phyloP scores from a whole-genome alignment of 2,329 filamentous ascomycete genomes.

The Xylaria sp. region DNA sequence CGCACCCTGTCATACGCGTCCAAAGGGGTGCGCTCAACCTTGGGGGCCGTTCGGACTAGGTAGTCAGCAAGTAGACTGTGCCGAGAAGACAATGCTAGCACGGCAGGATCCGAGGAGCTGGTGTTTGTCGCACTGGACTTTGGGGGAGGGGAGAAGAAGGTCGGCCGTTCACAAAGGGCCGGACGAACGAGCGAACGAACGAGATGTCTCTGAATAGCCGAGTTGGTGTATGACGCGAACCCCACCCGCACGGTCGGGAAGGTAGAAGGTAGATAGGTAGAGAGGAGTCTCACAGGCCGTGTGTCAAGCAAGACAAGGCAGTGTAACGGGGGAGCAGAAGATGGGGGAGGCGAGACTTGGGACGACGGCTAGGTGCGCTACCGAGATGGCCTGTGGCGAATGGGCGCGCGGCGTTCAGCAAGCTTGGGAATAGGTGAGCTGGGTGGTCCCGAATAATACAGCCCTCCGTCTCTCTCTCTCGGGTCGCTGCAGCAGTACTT shows the following conservation, averaged over 20 bases:
- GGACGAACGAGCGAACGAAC: slow-evolving; percentile 30
- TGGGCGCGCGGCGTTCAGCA: not conserved
- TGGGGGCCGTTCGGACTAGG: not conserved
- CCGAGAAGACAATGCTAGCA: slow-evolving; percentile 22
- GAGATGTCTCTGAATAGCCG: slow-evolving; percentile 35
- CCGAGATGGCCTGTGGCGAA: not conserved
- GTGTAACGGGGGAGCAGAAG: slow-evolving; percentile 24
- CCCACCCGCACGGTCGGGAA: slow-evolving; percentile 35
- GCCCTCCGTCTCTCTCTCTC: slow-evolving; percentile 1
- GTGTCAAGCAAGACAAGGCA: slow-evolving; percentile 27
- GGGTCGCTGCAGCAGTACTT: slow-evolving; percentile 17
- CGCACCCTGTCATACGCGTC: slow-evolving; percentile 16
- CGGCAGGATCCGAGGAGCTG: slow-evolving; percentile 28
- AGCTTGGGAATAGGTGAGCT: not conserved
- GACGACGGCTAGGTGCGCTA: slow-evolving; percentile 10
- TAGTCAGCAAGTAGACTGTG: slow-evolving; percentile 9
- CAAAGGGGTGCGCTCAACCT: slow-evolving; percentile 13
- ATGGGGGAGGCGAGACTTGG: slow-evolving; percentile 1
- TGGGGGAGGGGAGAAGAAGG: slow-evolving; percentile 8
- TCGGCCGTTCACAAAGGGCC: slow-evolving; percentile 28
- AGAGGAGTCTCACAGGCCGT: slow-evolving; percentile 30
- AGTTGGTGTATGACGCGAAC: slow-evolving; percentile 37
- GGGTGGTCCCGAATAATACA: not conserved
- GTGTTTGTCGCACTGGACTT: slow-evolving; percentile 26
- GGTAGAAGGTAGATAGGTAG: slow-evolving; percentile 15